Conservation (phyloP, 495 filamentous ascomycete genomes). For the Penicillium flavigenum region DNA sequence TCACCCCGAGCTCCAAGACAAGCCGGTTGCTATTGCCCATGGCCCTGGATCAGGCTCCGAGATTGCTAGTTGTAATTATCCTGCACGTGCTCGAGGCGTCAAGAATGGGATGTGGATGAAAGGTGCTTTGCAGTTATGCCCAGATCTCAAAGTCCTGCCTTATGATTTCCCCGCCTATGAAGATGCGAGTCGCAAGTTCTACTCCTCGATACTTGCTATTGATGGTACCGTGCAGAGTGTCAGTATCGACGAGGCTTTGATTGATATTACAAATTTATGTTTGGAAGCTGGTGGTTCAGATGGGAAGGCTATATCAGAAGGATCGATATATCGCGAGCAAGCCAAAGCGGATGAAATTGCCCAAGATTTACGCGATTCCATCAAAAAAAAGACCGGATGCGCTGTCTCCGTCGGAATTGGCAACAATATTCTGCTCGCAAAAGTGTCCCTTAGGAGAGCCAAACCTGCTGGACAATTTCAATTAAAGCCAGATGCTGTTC, state of each 20-base stretch:
- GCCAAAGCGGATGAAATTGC: slow-evolving; percentile 76
- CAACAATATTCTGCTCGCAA: slow-evolving; percentile 84
- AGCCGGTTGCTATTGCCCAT: slow-evolving; percentile 88
- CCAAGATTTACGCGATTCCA: slow-evolving; percentile 57
- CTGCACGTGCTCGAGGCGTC: slow-evolving; percentile 77
- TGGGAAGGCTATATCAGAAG: slow-evolving; percentile 66
- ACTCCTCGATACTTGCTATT: slow-evolving; percentile 74
- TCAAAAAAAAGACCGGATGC: slow-evolving; percentile 75
- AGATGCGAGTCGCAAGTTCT: slow-evolving; percentile 84
- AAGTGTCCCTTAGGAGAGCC: slow-evolving; percentile 84
- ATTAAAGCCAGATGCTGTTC: slow-evolving; percentile 72
- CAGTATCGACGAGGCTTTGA: slow-evolving; percentile 89
- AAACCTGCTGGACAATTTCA: slow-evolving; percentile 94
- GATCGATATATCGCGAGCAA: slow-evolving; percentile 78
- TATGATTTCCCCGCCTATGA: slow-evolving; percentile 97
- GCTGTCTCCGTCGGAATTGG: slow-evolving; percentile 94
- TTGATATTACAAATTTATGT: slow-evolving; percentile 72
- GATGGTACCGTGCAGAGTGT: slow-evolving; percentile 90
- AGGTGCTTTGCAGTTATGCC: slow-evolving; percentile 75
- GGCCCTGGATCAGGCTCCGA: slow-evolving; percentile 81
- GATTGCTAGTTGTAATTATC: slow-evolving; percentile 96
- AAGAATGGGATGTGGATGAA: slow-evolving; percentile 99
- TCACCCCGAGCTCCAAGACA: slow-evolving; percentile 70
- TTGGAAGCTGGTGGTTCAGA: slow-evolving; percentile 65
- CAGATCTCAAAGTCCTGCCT: slow-evolving; percentile 77